Percentiles rank a stretch among this genome's conserved stretches.
Conservation (phyloP, 805 yeast species). For the Teunomyces cretensis region DNA sequence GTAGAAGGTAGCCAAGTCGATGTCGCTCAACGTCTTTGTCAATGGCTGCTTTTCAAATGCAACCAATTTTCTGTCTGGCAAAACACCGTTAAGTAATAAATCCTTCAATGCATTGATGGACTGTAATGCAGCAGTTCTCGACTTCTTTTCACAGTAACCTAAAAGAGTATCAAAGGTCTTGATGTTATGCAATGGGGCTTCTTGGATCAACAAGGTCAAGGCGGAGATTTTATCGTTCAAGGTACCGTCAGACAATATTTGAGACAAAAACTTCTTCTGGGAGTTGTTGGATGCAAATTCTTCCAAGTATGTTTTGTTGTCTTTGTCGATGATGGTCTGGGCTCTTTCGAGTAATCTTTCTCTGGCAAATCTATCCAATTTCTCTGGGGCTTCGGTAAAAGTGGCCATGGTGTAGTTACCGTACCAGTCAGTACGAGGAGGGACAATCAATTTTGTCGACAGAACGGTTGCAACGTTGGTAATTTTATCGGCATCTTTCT, state of each 20-base stretch:
- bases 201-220: conserved; percentile 86
- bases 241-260: conserved; percentile 89
- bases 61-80: conserved; percentile 81
- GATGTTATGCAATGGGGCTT: conserved; percentile 87
- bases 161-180: conserved; percentile 79
- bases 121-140: conserved; percentile 89
- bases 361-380: conserved; percentile 52
- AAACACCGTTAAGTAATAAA: conserved; percentile 76
- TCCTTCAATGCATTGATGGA: conserved; percentile 88
- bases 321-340: conserved; percentile 60
- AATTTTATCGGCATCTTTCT: conserved; percentile 25
- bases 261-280: conserved; percentile 83
- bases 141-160: conserved; percentile 82
- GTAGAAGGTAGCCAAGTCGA: conserved; percentile 68
- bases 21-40: conserved; percentile 39
- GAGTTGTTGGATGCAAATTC: conserved; percentile 75
- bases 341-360: conserved; percentile 67
- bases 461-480: conserved; percentile 49
- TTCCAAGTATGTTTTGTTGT: conserved; percentile 67
- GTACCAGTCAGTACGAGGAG: conserved; percentile 76
- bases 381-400: conserved; percentile 27
- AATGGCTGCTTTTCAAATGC: conserved; percentile 74
- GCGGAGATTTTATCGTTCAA: conserved; percentile 94
- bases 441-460: conserved; percentile 55
- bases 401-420: conserved; percentile 43